phyloP scores from a whole-genome alignment of 768 basidiomycete genomes.

The Leccinum fibrillosum region DNA sequence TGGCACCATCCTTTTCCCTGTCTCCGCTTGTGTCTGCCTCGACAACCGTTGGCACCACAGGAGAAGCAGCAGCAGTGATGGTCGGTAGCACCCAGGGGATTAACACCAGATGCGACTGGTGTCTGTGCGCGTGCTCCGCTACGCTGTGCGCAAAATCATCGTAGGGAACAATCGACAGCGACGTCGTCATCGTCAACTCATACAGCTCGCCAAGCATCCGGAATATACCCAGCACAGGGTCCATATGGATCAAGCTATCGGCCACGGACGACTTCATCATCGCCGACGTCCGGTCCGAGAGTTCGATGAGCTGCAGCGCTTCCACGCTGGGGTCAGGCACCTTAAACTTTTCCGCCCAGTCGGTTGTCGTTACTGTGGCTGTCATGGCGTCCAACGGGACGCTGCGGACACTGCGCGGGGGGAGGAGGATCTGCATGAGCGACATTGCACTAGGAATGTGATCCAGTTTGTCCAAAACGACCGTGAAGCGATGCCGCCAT shows the following conservation, averaged over 20 bases:
- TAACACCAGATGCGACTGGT: constrained; percentile 69
- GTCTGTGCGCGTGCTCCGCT: constrained; percentile 57
- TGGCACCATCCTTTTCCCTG: neutral
- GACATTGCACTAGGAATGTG: constrained; percentile 90
- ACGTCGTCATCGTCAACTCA: constrained; percentile 58
- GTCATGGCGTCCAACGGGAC: constrained; percentile 5
- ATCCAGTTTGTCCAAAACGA: constrained; percentile 88
- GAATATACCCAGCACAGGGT: constrained; percentile 72
- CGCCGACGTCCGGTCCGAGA: constrained; percentile 62
- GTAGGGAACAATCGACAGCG: constrained; percentile 70
- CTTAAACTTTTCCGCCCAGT: constrained; percentile 6
- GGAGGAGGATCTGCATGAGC: constrained; percentile 76
- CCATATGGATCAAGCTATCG: constrained; percentile 65
- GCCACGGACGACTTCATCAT: constrained; percentile 64
- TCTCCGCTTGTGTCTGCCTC: neutral
- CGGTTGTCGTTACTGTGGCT: constrained; percentile 9
- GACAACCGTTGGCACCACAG: neutral
- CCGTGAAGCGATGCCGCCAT: constrained; percentile 62
- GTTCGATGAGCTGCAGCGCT: constrained; percentile 84
- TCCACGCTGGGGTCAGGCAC: constrained; percentile 47
- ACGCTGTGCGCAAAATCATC: constrained; percentile 74
- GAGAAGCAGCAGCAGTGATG: neutral
- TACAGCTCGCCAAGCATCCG: constrained; percentile 74
- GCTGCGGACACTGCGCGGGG: constrained; percentile 18
- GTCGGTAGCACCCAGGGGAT: constrained; percentile 75